Evolutionary conservation across 495 filamentous ascomycete species (phyloP).

Genomic region (Cenococcum geophilum): DNA sequence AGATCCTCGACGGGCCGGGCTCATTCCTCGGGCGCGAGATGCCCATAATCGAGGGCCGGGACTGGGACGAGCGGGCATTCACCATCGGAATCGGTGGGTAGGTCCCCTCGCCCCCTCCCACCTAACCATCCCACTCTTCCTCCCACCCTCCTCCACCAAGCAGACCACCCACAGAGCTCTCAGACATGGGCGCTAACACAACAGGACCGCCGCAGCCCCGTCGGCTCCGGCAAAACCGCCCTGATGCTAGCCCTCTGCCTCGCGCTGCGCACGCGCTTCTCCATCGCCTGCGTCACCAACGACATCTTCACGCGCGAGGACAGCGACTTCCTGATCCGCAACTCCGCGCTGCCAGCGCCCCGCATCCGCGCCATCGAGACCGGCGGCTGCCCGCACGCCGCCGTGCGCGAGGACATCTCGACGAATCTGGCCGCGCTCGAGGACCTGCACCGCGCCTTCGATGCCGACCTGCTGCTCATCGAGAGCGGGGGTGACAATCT

Average conservation of each 20-base stretch:
- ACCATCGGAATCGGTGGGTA: conserved; percentile 97
- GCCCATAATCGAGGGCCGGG: conserved; percentile 78
- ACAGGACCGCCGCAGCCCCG: conserved; percentile 54
- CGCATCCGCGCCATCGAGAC: conserved; percentile 97
- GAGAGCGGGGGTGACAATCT: conserved; percentile 95
- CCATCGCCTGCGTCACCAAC: conserved; percentile 93
- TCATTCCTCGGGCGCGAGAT: conserved; percentile 87
- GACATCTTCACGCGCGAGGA: conserved; percentile 98
- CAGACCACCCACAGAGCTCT: neutral
- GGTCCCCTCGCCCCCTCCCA: conserved; percentile 30
- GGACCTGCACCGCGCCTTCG: conserved; percentile 70
- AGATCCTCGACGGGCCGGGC: conserved; percentile 91
- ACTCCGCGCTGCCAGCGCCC: conserved; percentile 70
- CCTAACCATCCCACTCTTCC: neutral
- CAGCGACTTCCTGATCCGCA: conserved; percentile 87
- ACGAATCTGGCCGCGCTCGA: conserved; percentile 90
- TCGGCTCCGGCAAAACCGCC: conserved; percentile 95
- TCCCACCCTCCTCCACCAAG: neutral
- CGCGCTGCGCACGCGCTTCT: conserved; percentile 67
- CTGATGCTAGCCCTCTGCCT: conserved; percentile 87
- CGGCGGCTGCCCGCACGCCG: conserved; percentile 94
- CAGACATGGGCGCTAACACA: neutral
- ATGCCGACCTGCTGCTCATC: conserved; percentile 73
- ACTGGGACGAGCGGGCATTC: conserved; percentile 88
- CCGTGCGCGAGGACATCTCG: conserved; percentile 93